A percentile compares a stretch with the other conserved stretches of the same genome.
Conservation (phyloP, 352 stramenopile species). For the Phytophthora palmivora region DNA sequence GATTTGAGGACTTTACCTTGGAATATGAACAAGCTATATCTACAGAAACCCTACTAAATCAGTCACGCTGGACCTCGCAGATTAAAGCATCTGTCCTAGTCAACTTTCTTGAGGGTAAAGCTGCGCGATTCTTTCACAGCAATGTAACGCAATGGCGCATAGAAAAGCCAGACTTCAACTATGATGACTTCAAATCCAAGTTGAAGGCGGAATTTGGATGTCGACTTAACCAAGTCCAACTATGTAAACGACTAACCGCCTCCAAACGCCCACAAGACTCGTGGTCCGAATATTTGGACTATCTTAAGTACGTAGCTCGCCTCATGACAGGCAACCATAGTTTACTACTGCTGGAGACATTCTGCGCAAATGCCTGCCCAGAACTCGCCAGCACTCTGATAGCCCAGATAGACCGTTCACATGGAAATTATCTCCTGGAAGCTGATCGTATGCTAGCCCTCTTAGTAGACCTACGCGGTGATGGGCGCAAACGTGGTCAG, state of each 20-base stretch:
- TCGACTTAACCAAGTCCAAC: conserved; percentile 19
- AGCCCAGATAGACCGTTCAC: background rate
- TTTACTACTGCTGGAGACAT: conserved; percentile 10
- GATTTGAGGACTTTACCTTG: conserved; percentile 22
- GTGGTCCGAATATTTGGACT: conserved; percentile 19
- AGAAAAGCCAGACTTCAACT: conserved; percentile 13
- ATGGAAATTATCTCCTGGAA: too few relatives aligned
- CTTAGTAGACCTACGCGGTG: background rate
- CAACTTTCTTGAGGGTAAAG: conserved; percentile 14
- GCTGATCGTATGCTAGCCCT: too few relatives aligned
- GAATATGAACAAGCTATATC: conserved; percentile 17
- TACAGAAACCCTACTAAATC: conserved; percentile 5
- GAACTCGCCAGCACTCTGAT: too few relatives aligned
- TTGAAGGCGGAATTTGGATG: conserved; percentile 5
- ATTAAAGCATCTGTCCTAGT: conserved; percentile 12
- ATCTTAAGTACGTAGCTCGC: conserved; percentile 22
- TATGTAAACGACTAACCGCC: conserved; percentile 15
- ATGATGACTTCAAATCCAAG: background rate
- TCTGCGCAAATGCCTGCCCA: conserved; percentile 15
- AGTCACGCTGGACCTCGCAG: conserved; percentile 6
- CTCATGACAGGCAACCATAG: conserved; percentile 24
- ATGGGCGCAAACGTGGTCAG: background rate
- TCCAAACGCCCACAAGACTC: conserved; percentile 19
- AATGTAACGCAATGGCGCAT: conserved; percentile 13
- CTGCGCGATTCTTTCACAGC: conserved; percentile 8